These are phyloP conservation scores for Lichtheimia ramosa DNA, from an alignment of 371 early-diverging fungal species.

Conservation along the genomic window DNA sequence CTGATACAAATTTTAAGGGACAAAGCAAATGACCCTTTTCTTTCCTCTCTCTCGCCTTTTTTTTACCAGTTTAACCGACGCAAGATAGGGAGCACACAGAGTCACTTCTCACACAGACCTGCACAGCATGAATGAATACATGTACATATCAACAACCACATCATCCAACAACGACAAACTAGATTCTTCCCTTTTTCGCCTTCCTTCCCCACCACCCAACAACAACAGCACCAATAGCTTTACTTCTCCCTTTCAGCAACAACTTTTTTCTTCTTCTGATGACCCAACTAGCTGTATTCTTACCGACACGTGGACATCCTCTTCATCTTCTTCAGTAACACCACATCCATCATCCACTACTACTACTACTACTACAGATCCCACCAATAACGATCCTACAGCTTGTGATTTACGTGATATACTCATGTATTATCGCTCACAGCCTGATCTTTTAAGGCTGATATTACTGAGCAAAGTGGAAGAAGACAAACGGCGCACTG, in stretches of 20 bases:
- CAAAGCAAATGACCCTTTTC: constrained; percentile 1
- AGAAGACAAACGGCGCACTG: constrained; percentile 62
- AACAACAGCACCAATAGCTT: constrained; percentile 14
- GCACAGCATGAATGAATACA: background rate
- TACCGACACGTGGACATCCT: no score
- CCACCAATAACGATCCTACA: background rate
- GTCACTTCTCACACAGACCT: background rate
- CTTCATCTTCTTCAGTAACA: no score
- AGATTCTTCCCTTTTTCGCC: background rate
- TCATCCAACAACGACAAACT: background rate
- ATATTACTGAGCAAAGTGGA: constrained; percentile 60
- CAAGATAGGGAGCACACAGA: no score
- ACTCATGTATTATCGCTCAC: constrained; percentile 43
- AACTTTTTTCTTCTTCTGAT: no score
- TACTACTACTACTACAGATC: background rate
- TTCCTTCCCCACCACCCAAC: background rate
- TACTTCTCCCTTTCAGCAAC: constrained; percentile 20
- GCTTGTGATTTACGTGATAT: constrained; percentile 25
- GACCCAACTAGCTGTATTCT: no score
- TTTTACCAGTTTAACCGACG: background rate
- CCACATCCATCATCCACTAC: background rate
- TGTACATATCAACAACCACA: background rate
- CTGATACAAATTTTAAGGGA: background rate
- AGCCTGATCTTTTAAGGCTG: constrained; percentile 56
- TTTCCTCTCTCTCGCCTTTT: background rate